A percentile compares a stretch with the other conserved stretches of the same genome.
phyloP scores from a whole-genome alignment of 768 basidiomycete genomes.

The Amanita molliuscula region DNA sequence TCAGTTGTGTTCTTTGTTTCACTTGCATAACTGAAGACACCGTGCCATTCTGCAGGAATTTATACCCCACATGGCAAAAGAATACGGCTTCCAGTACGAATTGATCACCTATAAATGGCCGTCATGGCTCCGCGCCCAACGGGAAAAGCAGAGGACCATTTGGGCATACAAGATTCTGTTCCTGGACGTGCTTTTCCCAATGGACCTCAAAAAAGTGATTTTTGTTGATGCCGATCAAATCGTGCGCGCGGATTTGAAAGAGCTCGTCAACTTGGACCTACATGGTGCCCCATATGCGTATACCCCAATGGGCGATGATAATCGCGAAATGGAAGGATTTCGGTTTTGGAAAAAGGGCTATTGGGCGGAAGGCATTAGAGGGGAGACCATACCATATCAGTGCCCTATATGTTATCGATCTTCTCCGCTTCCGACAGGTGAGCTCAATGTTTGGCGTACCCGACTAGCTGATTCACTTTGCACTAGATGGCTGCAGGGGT shows the following conservation, averaged over 20 bases:
- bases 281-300: slow-evolving; percentile 93
- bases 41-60: slow-evolving; percentile 58
- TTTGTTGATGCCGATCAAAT: slow-evolving; percentile 99
- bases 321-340: slow-evolving; percentile 93
- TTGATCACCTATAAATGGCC: slow-evolving; percentile 99
- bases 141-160: slow-evolving; percentile 96
- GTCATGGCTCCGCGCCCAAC: slow-evolving; percentile 92
- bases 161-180: slow-evolving; percentile 99
- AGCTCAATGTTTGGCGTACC: slow-evolving; percentile 9
- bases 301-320: slow-evolving; percentile 96
- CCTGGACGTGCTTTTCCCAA: slow-evolving; percentile 96
- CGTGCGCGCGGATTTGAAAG: slow-evolving; percentile 90
- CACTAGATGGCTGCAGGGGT: slow-evolving; percentile 44
- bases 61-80: slow-evolving; percentile 84
- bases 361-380: slow-evolving; percentile 83
- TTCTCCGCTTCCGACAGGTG: slow-evolving; percentile 90
- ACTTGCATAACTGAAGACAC: neutral
- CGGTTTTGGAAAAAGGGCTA: slow-evolving; percentile 98
- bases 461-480: neutral
- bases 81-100: slow-evolving; percentile 93
- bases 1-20: slow-evolving; percentile 22
- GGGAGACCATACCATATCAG: slow-evolving; percentile 94
- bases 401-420: slow-evolving; percentile 92
- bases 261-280: slow-evolving; percentile 87
- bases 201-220: slow-evolving; percentile 98